Base-by-base conservation (phyloP, 306 rosid genomes). In the Acacia acuminata region DNA sequence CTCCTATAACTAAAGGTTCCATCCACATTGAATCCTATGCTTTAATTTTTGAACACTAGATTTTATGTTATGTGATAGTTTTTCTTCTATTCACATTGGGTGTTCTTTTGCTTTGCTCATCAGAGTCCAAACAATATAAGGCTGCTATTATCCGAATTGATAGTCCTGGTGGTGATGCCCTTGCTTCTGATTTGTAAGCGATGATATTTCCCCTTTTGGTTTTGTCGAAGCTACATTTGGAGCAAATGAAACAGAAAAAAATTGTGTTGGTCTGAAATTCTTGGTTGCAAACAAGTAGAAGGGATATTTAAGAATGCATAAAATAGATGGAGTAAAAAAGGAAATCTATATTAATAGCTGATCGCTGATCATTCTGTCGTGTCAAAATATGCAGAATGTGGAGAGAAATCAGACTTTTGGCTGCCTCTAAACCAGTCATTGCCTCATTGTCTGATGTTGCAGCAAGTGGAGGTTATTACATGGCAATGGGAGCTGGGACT, bases 141-240 rank as follows among this genome's bases (percentile, higher is more conserved):
- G 99, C 98, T 36, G 97, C 94, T 71, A 87, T 93, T 72, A 93
- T 95, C 86, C 90, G 94, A 78, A 95, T 95, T 85, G 98, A 93
- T 87, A 93, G 98, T 87, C 98, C 99, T 68, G 98, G 99, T 86
- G 98, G 98, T 84, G 98, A 95, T 88, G 99, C 99, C 73, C 96
- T 95, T 88, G 98, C 98, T 84, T 95, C 98, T 85, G 98, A 95
- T 90, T 84, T 96, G 98, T 96, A 93, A 92, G 99, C 92, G 80
- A 82, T 81, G 79, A 86, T 73, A 74, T 85, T 76, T 38, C 75
- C 25, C 63, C 55, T 77, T 22, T 43, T 19, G 60, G 11, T 43
- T 19, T 16, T 6, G 53, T 84, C 10, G 27, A 55, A 79, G 68
- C 48, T 43, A 34, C 70, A 77, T 72, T 83, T 77, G n/a, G 76